phyloP scores from a whole-genome alignment of 2,329 filamentous ascomycete genomes.

The Pseudogymnoascus sp. region DNA sequence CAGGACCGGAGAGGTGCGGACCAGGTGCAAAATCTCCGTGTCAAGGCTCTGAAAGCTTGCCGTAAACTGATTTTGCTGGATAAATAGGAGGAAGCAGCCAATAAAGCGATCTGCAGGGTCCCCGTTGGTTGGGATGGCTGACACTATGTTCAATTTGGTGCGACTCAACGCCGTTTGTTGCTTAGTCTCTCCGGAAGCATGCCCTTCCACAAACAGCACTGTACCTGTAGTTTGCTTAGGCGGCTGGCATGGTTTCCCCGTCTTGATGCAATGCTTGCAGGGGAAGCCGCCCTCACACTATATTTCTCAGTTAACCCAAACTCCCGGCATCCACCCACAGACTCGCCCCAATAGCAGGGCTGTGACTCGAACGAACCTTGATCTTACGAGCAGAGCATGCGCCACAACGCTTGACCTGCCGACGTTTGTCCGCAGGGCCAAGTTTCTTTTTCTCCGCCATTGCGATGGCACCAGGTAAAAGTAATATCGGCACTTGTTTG shows the following conservation, averaged over 20 bases:
- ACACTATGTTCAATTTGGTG: not conserved
- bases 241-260: slow-evolving; percentile 14
- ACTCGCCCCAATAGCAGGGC: not conserved
- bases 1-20: slow-evolving; percentile 15
- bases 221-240: not conserved
- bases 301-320: slow-evolving; percentile 9
- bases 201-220: not conserved
- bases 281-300: slow-evolving; percentile 18
- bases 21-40: slow-evolving; percentile 9
- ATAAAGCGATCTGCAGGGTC: slow-evolving; percentile 4
- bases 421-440: slow-evolving; percentile 16
- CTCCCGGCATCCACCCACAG: not conserved
- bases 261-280: slow-evolving; percentile 18
- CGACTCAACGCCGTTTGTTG: not conserved
- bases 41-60: slow-evolving; percentile 11
- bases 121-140: not conserved
- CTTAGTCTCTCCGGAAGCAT: not conserved
- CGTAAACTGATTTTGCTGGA: slow-evolving; percentile 16
- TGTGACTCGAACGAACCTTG: slow-evolving; percentile 12
- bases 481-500: not conserved
- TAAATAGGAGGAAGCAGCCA: slow-evolving; percentile 16
- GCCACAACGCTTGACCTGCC: slow-evolving; percentile 14
- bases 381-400: slow-evolving; percentile 17
- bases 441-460: not conserved
- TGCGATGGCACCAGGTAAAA: not conserved